Percentiles rank a stretch among this genome's conserved stretches.
Evolutionary conservation across 352 stramenopile species (phyloP).

Genomic region (Pythium grandisporangium): DNA sequence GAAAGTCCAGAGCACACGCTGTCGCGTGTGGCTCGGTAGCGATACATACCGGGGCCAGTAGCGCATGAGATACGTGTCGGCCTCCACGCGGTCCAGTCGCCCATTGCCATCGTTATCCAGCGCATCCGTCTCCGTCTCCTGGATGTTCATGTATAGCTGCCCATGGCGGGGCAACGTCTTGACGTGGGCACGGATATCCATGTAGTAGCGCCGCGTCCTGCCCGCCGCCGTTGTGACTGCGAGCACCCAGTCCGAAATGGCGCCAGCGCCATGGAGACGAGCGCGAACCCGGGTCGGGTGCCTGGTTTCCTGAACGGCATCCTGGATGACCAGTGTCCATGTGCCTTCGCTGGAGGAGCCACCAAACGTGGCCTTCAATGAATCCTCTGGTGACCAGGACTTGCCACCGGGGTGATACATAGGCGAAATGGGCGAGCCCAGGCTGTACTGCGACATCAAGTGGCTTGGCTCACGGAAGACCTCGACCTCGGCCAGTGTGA

Average conservation of each 20-base stretch:
- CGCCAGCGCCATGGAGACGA: constrained; percentile 26
- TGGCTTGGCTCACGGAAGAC: constrained; percentile 49
- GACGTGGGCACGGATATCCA: constrained; percentile 54
- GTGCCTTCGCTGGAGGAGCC: constrained; percentile 34
- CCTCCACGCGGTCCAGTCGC: constrained; percentile 46
- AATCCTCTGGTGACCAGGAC: constrained; percentile 59
- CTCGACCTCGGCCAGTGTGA: constrained; percentile 72
- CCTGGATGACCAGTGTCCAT: constrained; percentile 50
- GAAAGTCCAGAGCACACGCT: constrained; percentile 38
- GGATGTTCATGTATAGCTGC: constrained; percentile 37
- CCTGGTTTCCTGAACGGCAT: constrained; percentile 9
- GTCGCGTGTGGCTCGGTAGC: constrained; percentile 21
- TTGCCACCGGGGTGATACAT: constrained; percentile 29
- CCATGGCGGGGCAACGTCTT: constrained; percentile 64
- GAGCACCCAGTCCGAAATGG: constrained; percentile 67
- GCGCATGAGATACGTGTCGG: constrained; percentile 31
- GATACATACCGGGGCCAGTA: constrained; percentile 41
- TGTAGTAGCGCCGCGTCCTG: constrained; percentile 39
- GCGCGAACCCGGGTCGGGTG: background rate
- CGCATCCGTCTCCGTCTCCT: constrained; percentile 50
- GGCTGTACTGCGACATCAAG: constrained; percentile 44
- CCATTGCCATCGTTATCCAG: constrained; percentile 51
- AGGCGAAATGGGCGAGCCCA: constrained; percentile 39
- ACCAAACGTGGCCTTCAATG: constrained; percentile 37
- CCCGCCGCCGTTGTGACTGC: constrained; percentile 54